Percentiles rank a stretch among this genome's conserved stretches.
These are phyloP conservation scores for Vaccinium myrtillus DNA, from an alignment of 148 eudicot species.

Conservation along the genomic window DNA sequence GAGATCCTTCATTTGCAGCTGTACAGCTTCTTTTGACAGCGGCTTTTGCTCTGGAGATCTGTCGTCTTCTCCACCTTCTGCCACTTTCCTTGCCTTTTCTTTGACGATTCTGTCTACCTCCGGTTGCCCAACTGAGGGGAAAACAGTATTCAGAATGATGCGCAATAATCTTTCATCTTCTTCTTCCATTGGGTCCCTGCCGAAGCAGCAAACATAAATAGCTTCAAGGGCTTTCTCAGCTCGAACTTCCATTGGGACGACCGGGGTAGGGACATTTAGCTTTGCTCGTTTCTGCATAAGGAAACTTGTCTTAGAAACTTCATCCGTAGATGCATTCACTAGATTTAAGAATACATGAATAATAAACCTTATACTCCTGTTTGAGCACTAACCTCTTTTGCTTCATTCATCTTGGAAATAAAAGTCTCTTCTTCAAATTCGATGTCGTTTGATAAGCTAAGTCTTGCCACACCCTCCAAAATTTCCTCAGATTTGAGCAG, in stretches of 20 bases:
- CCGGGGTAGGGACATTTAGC: slow-evolving; percentile 38
- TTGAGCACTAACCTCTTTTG: slow-evolving; percentile 61
- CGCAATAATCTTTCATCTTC: slow-evolving; percentile 47
- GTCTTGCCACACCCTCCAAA: slow-evolving; percentile 86
- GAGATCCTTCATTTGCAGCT: slow-evolving; percentile 90
- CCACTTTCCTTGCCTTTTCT: slow-evolving; percentile 51
- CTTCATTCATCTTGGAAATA: slow-evolving; percentile 78
- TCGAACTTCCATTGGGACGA: slow-evolving; percentile 52
- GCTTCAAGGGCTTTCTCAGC: slow-evolving; percentile 94
- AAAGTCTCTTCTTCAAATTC: slow-evolving; percentile 95
- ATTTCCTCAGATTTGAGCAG: slow-evolving; percentile 96
- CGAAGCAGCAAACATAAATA: slow-evolving; percentile 78
- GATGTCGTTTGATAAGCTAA: slow-evolving; percentile 70
- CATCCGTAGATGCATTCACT: neutral
- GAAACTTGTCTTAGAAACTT: neutral
- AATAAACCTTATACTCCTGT: neutral
- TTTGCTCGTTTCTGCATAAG: slow-evolving; percentile 67
- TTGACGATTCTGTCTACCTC: slow-evolving; percentile 49
- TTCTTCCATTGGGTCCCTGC: slow-evolving; percentile 63
- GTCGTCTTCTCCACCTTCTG: slow-evolving; percentile 50
- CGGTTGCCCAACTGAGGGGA: slow-evolving; percentile 54
- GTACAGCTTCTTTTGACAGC: slow-evolving; percentile 80
- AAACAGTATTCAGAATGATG: slow-evolving; percentile 72
- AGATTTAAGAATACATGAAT: neutral
- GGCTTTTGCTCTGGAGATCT: slow-evolving; percentile 44